Conservation (phyloP, 108 stramenopile genomes). For the Discostella stelligeroides region DNA sequence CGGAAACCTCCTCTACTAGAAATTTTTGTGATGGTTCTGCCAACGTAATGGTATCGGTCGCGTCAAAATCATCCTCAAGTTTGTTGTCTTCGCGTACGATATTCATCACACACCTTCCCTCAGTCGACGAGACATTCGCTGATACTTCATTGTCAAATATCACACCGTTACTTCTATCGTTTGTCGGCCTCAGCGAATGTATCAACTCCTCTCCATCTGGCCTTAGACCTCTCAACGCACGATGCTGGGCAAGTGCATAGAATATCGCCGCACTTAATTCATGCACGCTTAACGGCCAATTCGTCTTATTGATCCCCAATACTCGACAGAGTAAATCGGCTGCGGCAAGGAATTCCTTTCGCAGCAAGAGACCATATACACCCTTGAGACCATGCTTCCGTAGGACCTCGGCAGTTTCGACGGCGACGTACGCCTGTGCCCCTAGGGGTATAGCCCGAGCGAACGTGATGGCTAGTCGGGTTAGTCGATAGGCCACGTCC, state of each 20-base stretch:
- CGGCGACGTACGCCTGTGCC: constrained; percentile 85
- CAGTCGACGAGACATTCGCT: background rate
- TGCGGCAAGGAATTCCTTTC: constrained; percentile 92
- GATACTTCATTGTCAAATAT: too few relatives aligned
- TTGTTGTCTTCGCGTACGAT: constrained; percentile 4
- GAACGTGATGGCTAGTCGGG: constrained; percentile 70
- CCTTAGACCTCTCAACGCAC: constrained; percentile 83
- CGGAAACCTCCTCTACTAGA: constrained; percentile 15
- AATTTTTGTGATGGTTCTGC: constrained; percentile 9
- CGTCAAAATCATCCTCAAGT: constrained; percentile 33
- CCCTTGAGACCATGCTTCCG: constrained; percentile 91
- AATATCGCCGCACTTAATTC: constrained; percentile 96
- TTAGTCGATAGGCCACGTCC: constrained; percentile 70
- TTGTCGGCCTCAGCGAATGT: constrained; percentile 55
- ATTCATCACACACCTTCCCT: background rate
- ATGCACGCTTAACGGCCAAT: constrained; percentile 91
- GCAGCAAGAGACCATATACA: constrained; percentile 87
- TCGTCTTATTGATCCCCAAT: constrained; percentile 81
- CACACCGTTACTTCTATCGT: constrained; percentile 1
- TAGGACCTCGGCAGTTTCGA: constrained; percentile 93
- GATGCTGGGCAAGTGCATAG: constrained; percentile 92
- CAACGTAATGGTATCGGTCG: constrained; percentile 23
- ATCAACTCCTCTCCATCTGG: constrained; percentile 87
- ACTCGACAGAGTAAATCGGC: constrained; percentile 87
- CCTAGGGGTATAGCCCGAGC: constrained; percentile 83